Conservation (phyloP, 2,329 filamentous ascomycete species). For the Pseudogymnoascus sp. region DNA sequence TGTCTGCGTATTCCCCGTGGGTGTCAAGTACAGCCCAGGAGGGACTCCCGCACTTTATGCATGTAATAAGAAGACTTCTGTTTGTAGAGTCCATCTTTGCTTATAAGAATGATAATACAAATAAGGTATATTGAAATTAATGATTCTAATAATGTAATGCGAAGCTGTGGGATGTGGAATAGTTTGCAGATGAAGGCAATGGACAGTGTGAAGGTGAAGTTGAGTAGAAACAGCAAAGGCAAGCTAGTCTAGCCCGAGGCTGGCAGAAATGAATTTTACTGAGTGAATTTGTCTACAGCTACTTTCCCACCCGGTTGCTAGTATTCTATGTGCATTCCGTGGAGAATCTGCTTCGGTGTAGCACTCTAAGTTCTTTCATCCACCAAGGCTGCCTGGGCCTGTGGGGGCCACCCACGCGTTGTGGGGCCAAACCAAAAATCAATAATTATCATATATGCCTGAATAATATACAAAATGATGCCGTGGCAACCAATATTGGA, state of each 20-base stretch:
- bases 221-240: neutral
- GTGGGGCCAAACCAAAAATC: neutral
- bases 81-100: no score
- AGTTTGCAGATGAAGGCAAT: neutral
- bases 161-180: neutral
- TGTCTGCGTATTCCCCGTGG: no score
- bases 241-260: neutral
- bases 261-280: neutral
- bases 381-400: neutral
- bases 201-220: neutral
- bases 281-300: neutral
- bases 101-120: neutral
- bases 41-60: no score
- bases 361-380: neutral
- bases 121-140: neutral
- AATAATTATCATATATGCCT: neutral
- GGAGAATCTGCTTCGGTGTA: neutral
- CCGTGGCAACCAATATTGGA: neutral
- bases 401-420: neutral
- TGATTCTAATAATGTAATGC: neutral
- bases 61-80: no score
- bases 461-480: neutral
- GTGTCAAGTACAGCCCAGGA: no score
- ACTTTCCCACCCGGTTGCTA: neutral
- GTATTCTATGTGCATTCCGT: neutral